Conservation (phyloP, 805 yeast species). For the Wickerhamomyces strasburgensis region DNA sequence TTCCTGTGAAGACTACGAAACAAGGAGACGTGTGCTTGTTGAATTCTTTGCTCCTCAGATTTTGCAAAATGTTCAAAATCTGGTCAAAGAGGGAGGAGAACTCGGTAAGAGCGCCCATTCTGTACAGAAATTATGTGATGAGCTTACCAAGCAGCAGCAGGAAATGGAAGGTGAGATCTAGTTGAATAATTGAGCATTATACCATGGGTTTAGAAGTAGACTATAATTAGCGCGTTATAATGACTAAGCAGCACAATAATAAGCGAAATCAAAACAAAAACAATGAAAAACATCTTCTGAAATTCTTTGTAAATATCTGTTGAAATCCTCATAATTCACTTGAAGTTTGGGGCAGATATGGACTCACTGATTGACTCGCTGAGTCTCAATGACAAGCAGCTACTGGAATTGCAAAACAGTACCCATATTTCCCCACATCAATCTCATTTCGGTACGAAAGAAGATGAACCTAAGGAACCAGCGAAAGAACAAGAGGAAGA, state of each 20-base stretch:
- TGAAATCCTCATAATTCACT: background rate
- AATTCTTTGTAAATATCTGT: no score
- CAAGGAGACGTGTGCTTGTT: constrained; percentile 47
- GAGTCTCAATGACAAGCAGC: background rate
- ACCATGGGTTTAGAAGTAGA: no score
- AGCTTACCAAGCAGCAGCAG: constrained; percentile 3
- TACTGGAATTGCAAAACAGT: no score
- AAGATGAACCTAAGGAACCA: no score
- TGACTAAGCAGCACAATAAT: no score
- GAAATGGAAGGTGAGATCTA: no score
- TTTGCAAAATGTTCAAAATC: constrained; percentile 41
- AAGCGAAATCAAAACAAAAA: no score
- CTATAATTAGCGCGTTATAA: no score
- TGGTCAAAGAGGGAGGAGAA: constrained; percentile 70
- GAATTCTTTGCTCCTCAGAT: constrained; percentile 51
- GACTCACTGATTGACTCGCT: background rate
- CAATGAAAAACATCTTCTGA: no score
- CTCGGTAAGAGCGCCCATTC: constrained; percentile 47
- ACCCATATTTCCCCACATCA: background rate
- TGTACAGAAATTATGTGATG: constrained; percentile 12
- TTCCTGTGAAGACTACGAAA: constrained; percentile 56
- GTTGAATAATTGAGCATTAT: no score
- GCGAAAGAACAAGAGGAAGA: no score
- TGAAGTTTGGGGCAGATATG: background rate
- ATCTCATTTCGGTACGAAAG: background rate